Evolutionary conservation across 129 eudicot genomes (phyloP), one percentile per base, ranked within the genome.

Genomic region (Pittosporum tobira): DNA sequence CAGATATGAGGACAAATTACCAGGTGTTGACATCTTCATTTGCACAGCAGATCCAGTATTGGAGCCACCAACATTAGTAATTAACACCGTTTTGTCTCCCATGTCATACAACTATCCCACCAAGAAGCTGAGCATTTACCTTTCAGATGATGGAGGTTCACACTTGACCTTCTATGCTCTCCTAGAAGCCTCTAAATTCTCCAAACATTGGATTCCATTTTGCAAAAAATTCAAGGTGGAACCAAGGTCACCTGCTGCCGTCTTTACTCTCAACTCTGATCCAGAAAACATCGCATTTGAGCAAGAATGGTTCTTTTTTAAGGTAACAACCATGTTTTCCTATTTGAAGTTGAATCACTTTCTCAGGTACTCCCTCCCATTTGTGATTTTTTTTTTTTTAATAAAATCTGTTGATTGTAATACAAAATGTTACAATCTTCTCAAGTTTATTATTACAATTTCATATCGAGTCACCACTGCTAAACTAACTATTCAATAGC

Each of bases 111-210:
- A 79, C 28, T 74, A 79, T 43, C 85, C 85, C 16, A 54, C 78
- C 8, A 71, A 70, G 20, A 79, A 79, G 24, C 59, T 79, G 16
- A 58, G 59, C 28, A 26, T 79, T 44, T 79, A 79, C 68, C 56
- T 79, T 20, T 79, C 85, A 11, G 85, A 79, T 44, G 85, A 79
- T 54, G 85, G 85, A 0, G 71, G 85, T 10, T 79, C 85, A 0
- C 54, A 65, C 1, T 48, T 75, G 14, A 79, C 81, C 3, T 75
- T 79, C 58, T 79, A 74, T 59, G 85, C 85, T 27, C 75, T 79
- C 7, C 31, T 70, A 14, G 85, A 79, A 66, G 85, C 85, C 10
- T 70, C 81, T 14, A 12, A 55, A 1, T 79, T 79, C 60, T 71
- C 77, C 24, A 62, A 67, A 23, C n/a, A 66, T 11, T 79, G 85